Base-by-base conservation (phyloP, 352 stramenopile genomes). In the Elongisporangium undulatum region DNA sequence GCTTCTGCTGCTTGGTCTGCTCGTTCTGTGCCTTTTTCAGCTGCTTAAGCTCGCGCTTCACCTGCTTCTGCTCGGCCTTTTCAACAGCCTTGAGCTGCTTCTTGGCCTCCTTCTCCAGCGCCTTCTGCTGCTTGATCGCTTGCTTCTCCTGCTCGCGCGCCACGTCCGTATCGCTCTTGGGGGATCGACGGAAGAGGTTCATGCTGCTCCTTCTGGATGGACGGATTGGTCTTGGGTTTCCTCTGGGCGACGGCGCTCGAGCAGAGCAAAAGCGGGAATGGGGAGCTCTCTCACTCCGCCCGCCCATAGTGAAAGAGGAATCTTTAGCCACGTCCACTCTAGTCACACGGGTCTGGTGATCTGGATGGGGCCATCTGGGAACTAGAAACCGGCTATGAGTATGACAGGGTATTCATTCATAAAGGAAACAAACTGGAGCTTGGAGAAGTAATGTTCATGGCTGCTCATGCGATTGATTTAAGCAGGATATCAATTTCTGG, bases 61-160 rank as follows among this genome's bases (percentile, higher is more conserved):
- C 41, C n/a, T 26, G 53, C 61, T 76, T 70, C 52, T 61, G 56
- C 34, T 61, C 38, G 21, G 60, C 55, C 54, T 61, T 61, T 12
- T 59, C 49, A 8, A 55, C 64, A 21, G 52, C 23, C 38, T 74
- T 68, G n/a, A 56, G 45, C 19, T 64, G 62, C 38, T 50, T 17
- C 61, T 78, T 78, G 53, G 53, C 61, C 26, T 51, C 52, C 23
- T 48, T 12, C 53, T 58, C 55, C 6, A 17, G 20, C 45, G 53
- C 59, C 10, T 64, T 68, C 49, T 75, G 41, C 13, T 72, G 65
- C 38, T 72, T 65, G 4, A 66, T 63, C 16, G 49, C 17, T 19
- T 24, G 17, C n/a, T 34, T 19, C 29, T 58, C 64, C n/a, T 54
- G 17, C 17, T 53, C 49, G 22, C 48, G 22, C 56, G 22, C 23